Evolutionary conservation across 2,329 filamentous ascomycete genomes (phyloP).

Genomic region (Colletotrichum sojae): DNA sequence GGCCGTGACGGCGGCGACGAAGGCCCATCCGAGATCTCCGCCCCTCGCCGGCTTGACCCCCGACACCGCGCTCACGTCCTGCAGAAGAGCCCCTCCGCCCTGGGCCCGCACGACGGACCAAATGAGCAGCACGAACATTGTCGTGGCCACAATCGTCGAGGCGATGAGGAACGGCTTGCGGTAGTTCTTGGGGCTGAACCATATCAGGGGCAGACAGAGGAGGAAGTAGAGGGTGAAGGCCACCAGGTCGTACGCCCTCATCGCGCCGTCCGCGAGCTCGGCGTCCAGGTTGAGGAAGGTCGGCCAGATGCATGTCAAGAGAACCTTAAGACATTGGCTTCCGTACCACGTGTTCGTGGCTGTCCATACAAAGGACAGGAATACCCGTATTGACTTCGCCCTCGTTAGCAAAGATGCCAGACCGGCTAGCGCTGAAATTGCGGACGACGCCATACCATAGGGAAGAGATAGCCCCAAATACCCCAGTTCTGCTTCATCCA

Average conservation of each 20-base stretch:
- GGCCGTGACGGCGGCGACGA: conserved; percentile 45
- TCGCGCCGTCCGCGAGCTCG: conserved; percentile 28
- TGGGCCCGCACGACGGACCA: conserved; percentile 46
- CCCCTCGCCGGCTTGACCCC: conserved; percentile 38
- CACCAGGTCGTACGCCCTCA: conserved; percentile 38
- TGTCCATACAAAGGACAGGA: conserved; percentile 43
- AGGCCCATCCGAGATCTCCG: conserved; percentile 42
- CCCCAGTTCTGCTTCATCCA: conserved; percentile 46
- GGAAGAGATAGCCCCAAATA: conserved; percentile 44
- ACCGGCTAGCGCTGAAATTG: no score
- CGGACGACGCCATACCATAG: conserved; percentile 25
- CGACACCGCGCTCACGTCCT: conserved; percentile 34
- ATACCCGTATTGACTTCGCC: conserved; percentile 27
- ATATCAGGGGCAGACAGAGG: conserved; percentile 42
- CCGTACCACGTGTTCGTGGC: conserved; percentile 44
- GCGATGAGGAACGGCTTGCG: conserved; percentile 42
- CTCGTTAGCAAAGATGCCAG: conserved; percentile 1
- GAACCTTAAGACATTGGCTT: conserved; percentile 42
- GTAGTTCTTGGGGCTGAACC: conserved; percentile 43
- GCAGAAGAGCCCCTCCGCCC: conserved; percentile 42
- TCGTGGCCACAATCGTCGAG: conserved; percentile 37
- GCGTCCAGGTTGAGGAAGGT: conserved; percentile 38
- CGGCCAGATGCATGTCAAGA: conserved; percentile 35
- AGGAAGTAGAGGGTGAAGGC: conserved; percentile 41
- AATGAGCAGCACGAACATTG: conserved; percentile 48